phyloP scores from a whole-genome alignment of 805 yeast species.

The Starmerella potacharoeniae region DNA sequence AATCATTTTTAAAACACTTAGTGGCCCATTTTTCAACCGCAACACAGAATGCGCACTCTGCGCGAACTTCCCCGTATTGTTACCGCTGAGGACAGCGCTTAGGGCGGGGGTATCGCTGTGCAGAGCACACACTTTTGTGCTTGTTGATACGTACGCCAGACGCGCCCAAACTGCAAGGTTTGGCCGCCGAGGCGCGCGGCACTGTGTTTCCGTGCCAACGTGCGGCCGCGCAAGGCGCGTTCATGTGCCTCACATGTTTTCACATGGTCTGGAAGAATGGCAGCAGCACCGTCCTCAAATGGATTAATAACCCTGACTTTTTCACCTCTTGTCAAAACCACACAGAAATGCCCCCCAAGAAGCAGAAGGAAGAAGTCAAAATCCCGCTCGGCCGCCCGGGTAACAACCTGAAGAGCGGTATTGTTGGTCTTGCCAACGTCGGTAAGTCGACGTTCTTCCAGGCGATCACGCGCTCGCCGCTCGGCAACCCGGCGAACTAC shows the following conservation, averaged over 20 bases:
- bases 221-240: neutral
- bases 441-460: conserved; percentile 98
- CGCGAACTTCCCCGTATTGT: too few relatives aligned
- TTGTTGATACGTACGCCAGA: too few relatives aligned
- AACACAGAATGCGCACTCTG: too few relatives aligned
- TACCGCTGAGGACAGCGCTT: too few relatives aligned
- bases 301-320: conserved; percentile 3
- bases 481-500: conserved; percentile 95
- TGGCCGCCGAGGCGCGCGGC: too few relatives aligned
- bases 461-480: conserved; percentile 82
- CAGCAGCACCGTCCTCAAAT: neutral
- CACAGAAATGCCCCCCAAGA: conserved; percentile 58
- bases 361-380: conserved; percentile 57
- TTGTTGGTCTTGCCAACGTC: conserved; percentile 76
- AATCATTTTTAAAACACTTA: too few relatives aligned
- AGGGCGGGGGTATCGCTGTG: too few relatives aligned
- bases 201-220: too few relatives aligned
- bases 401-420: conserved; percentile 64
- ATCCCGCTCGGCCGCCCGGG: conserved; percentile 77
- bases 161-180: too few relatives aligned
- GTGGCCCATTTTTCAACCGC: too few relatives aligned
- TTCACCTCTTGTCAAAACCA: neutral
- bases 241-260: conserved; percentile 6
- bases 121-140: too few relatives aligned
- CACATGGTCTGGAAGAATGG: neutral